Evolutionary conservation across 768 basidiomycete genomes (phyloP).

Genomic region (Pleurotus pulmonarius): DNA sequence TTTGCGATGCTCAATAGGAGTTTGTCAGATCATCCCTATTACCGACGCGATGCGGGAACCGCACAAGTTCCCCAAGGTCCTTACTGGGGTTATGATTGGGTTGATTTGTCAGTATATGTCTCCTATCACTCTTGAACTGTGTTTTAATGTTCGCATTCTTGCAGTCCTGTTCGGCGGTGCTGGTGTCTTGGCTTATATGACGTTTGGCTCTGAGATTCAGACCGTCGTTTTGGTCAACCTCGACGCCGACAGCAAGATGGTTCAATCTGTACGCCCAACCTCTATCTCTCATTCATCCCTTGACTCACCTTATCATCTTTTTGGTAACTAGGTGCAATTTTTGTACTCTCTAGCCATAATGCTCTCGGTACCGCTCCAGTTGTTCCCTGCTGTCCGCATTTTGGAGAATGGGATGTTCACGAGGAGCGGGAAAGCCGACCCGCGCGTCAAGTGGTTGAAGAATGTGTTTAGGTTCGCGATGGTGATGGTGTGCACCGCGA

Average conservation of each 20-base stretch:
- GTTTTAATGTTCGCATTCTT: conserved; percentile 6
- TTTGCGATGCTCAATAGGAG: neutral
- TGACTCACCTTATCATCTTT: too few species aligned
- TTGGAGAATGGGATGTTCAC: conserved; percentile 94
- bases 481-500: conserved; percentile 75
- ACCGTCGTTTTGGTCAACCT: conserved; percentile 96
- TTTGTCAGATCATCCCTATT: conserved; percentile 78
- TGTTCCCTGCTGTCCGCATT: conserved; percentile 97
- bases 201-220: conserved; percentile 84
- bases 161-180: conserved; percentile 84
- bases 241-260: conserved; percentile 76
- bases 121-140: neutral
- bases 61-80: conserved; percentile 81
- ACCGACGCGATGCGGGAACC: conserved; percentile 97
- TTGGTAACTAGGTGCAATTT: conserved; percentile 59
- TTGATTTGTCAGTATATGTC: conserved; percentile 51
- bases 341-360: conserved; percentile 91
- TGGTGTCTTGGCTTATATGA: conserved; percentile 80
- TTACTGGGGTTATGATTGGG: conserved; percentile 91
- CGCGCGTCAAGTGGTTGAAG: conserved; percentile 93
- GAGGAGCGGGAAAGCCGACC: conserved; percentile 77
- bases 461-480: conserved; percentile 79
- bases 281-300: neutral
- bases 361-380: conserved; percentile 88
- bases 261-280: conserved; percentile 65